Evolutionary conservation across 192 early-diverging fungal species (phyloP).

Genomic region (Dissophora globulifera): DNA sequence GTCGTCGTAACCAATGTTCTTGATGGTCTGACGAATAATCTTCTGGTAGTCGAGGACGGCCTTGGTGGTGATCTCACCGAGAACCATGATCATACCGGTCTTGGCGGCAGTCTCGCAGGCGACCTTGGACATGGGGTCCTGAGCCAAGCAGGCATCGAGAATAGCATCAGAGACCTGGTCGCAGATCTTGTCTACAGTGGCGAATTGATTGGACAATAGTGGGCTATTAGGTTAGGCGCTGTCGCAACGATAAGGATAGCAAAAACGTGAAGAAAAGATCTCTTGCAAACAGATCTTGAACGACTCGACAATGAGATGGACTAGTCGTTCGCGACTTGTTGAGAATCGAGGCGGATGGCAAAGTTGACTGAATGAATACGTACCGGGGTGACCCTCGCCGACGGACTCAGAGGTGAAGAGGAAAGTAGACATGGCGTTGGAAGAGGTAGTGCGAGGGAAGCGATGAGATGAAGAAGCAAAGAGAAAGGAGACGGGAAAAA

Average conservation of each 20-base stretch:
- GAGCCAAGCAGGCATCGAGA: slow-evolving; percentile 93
- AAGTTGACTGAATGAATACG: no score
- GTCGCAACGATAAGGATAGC: no score
- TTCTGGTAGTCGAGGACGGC: slow-evolving; percentile 98
- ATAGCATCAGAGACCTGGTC: slow-evolving; percentile 99
- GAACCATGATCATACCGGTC: slow-evolving; percentile 99
- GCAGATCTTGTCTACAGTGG: slow-evolving; percentile 92
- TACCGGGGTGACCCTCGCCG: slow-evolving; percentile 99
- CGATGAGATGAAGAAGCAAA: slow-evolving; percentile 7
- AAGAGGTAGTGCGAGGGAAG: slow-evolving; percentile 2
- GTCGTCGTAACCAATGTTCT: slow-evolving; percentile 99
- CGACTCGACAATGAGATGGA: no score
- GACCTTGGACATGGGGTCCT: slow-evolving; percentile 98
- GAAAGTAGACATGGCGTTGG: slow-evolving; percentile 72
- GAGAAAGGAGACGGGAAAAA: slow-evolving; percentile 8
- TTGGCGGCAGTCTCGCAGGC: slow-evolving; percentile 99
- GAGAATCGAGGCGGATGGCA: no score
- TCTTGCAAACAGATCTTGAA: no score
- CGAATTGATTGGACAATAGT: background rate
- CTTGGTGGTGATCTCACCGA: slow-evolving; percentile 99
- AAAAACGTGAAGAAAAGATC: background rate
- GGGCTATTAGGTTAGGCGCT: slow-evolving; percentile 1
- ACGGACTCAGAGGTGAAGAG: slow-evolving; percentile 99
- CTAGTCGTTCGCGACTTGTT: no score
- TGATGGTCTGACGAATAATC: slow-evolving; percentile 98